Evolutionary conservation across 768 basidiomycete species (phyloP), one percentile per base, ranked within the genome.

Genomic region (Boletus reticuloceps): DNA sequence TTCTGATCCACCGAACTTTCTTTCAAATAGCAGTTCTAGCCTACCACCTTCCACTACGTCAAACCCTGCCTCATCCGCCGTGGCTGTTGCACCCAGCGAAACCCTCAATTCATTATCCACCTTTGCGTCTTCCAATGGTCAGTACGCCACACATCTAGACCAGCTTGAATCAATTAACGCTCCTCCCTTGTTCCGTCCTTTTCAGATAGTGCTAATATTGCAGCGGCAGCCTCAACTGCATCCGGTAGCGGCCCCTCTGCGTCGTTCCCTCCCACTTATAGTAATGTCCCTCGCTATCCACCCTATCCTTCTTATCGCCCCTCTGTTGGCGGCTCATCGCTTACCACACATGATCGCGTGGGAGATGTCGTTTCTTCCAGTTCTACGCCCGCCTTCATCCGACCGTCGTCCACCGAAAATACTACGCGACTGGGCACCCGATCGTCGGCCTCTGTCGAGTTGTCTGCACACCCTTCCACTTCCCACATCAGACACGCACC

Each of bases 251-350:
- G 53, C 60, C 62, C 65, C 39, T 63, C 66, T 39, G 10, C 54
- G 47, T 56, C 61, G 16, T 59, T 65, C 38, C 37, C 52, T 37
- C 55, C 66, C 54, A 19, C 36, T 48, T 69, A 49, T 67, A 41
- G 68, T 53, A 69, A 63, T 56, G 4, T 44, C 22, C 40, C 64
- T 44, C 61, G 66, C 45, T 58, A 59, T 51, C 60, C 60, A 31
- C 61, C 58, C 44, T 52, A 54, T 53, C 59, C 64, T n/a, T 54
- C 71, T 55, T 63, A 67, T 62, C 69, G 54, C 56, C 58, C 60
- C 22, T 47, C 61, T 45, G 16, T 22, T 5, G 49, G 44, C 45
- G 59, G 47, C 22, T 51, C 62, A 6, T 66, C 61, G 31, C 58
- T 57, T 47, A 47, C 56, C 43, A 27, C 40, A n/a, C 56, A 53